Percentiles rank a stretch among this genome's conserved stretches.
Evolutionary conservation across 140 eudicot species (phyloP).

Genomic region (Ambrosia hybrid): DNA sequence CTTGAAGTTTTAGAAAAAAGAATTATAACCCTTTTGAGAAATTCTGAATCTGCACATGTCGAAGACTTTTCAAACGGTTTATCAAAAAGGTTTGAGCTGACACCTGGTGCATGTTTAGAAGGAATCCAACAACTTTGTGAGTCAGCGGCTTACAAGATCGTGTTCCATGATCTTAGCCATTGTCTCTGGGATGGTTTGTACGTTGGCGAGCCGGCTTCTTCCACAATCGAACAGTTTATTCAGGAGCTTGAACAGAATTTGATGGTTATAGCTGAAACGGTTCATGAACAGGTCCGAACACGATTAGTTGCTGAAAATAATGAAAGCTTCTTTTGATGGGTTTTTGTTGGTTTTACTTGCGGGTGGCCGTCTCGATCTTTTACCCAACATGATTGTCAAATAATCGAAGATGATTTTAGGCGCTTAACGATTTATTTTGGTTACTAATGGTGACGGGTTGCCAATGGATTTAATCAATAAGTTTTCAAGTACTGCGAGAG

Average conservation of each 20-base stretch:
- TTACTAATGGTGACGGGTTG: slow-evolving; percentile 87
- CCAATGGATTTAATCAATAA: slow-evolving; percentile 71
- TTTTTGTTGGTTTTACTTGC: slow-evolving; percentile 87
- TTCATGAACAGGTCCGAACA: slow-evolving; percentile 25
- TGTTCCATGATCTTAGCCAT: slow-evolving; percentile 80
- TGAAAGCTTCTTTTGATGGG: slow-evolving; percentile 88
- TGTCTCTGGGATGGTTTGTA: slow-evolving; percentile 77
- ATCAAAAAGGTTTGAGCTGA: slow-evolving; percentile 69
- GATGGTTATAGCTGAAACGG: slow-evolving; percentile 32
- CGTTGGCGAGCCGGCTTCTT: slow-evolving; percentile 71
- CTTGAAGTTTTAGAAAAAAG: slow-evolving; percentile 77
- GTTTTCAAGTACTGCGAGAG: slow-evolving; percentile 61
- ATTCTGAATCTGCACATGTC: slow-evolving; percentile 78
- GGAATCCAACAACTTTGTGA: slow-evolving; percentile 86
- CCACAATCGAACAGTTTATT: slow-evolving; percentile 72
- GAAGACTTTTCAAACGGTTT: slow-evolving; percentile 77
- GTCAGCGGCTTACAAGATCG: slow-evolving; percentile 65
- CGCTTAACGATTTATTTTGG: slow-evolving; percentile 75
- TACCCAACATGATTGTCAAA: slow-evolving; percentile 59
- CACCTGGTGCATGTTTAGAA: slow-evolving; percentile 76
- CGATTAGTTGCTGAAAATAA: slow-evolving; percentile 54
- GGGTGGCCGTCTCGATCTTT: slow-evolving; percentile 91
- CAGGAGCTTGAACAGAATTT: slow-evolving; percentile 57
- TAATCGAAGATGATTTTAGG: slow-evolving; percentile 78
- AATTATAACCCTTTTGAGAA: slow-evolving; percentile 80